Base-by-base conservation (phyloP, 106 monocot species). In the Vanilla planifolia region DNA sequence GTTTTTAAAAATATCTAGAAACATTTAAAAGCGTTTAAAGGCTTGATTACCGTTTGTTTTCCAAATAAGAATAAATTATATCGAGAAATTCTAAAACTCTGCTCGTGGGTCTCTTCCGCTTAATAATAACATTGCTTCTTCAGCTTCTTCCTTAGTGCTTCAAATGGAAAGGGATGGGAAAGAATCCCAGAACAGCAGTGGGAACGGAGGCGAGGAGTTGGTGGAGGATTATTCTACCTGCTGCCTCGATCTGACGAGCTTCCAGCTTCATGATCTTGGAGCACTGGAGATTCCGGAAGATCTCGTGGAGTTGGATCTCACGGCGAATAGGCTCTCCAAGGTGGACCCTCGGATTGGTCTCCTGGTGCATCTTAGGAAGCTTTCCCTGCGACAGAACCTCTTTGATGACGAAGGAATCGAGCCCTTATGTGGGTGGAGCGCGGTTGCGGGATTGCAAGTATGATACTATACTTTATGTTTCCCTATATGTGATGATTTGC, bases 301-400 rank as follows among this genome's bases (percentile, higher is more conserved):
- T 10, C 65, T 98, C 44, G 69, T 82, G 37, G 91, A 98, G 77
- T 46, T 98, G 53, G 96, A 98, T 75, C 87, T 98, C 63, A 98
- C 96, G 27, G 91, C 96, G 24, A 98, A 98, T 56, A 61, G 96
- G 14, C 81, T 98, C 15, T 56, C 87, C 51, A 41, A 30, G 41
- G 35, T 98, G 33, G 91, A 98, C 61, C 70, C 63, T 8, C 71
- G 91, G 48, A 91, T 98, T 70, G 67, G 57, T 8, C 32, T 20
- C n/a, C 76, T 98, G 52, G 46, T 67, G 3, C 63, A 52, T 5
- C 79, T 98, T 24, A 65, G 39, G 62, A 98, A 98, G 79, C 79
- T 98, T 30, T 91, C 87, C 1, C 61, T 98, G 22, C 78, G 96
- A 22, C 96, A 98, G 75, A 98, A 98, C 58, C 87, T 98, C 35